Conservation (phyloP, 192 early-diverging fungal species). For the Borealophlyctis nickersoniae region DNA sequence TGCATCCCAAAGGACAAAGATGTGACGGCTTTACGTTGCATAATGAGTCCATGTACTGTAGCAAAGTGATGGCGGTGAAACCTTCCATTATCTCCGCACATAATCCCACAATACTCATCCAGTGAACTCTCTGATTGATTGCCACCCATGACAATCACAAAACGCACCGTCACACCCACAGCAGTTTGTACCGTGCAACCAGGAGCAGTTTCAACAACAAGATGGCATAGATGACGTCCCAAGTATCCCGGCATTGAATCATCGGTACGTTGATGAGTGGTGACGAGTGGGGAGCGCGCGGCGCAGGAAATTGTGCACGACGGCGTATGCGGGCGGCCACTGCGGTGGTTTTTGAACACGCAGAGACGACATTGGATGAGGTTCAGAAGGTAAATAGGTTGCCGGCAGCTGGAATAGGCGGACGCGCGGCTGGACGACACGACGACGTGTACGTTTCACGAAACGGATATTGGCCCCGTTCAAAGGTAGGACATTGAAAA, state of each 20-base stretch:
- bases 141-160: conserved; percentile 15
- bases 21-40: neutral
- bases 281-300: conserved; percentile 22
- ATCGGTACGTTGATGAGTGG: conserved; percentile 21
- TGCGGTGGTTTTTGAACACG: conserved; percentile 22
- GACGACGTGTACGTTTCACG: too few species aligned
- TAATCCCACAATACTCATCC: conserved; percentile 9
- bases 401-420: conserved; percentile 5
- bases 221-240: conserved; percentile 25
- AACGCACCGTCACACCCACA: conserved; percentile 14
- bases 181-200: conserved; percentile 18
- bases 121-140: neutral
- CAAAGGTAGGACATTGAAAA: too few species aligned
- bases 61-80: conserved; percentile 14
- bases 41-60: conserved; percentile 24
- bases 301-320: conserved; percentile 10
- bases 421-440: neutral
- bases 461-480: too few species aligned
- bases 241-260: conserved; percentile 10
- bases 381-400: conserved; percentile 35
- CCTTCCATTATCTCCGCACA: conserved; percentile 24
- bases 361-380: conserved; percentile 13
- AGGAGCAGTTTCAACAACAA: conserved; percentile 30
- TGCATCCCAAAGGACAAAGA: conserved; percentile 17
- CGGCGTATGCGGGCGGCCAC: conserved; percentile 23